Percentiles rank a stretch among this genome's conserved stretches.
phyloP scores from a whole-genome alignment of 345 rosid genomes.

The Zanthoxylum bungeanum region DNA sequence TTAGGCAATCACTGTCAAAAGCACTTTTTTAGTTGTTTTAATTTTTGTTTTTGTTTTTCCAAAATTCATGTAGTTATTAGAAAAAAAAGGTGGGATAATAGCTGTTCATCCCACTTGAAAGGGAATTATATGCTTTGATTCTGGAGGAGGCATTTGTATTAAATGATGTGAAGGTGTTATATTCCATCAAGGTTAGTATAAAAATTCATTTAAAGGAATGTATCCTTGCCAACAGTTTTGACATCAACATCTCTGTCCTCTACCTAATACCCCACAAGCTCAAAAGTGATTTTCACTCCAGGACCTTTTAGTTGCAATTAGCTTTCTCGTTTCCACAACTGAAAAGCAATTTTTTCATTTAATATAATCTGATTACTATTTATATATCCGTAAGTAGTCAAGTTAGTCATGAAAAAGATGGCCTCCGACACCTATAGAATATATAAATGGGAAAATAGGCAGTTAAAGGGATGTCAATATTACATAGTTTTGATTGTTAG shows the following conservation, averaged over 20 bases:
- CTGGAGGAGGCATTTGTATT: conserved; percentile 17
- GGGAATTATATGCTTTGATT: conserved; percentile 8
- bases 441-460: background rate
- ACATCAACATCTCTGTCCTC: conserved; percentile 33
- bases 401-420: background rate
- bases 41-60: background rate
- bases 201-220: conserved; percentile 46
- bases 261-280: conserved; percentile 35
- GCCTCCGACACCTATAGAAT: background rate
- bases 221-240: conserved; percentile 30
- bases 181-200: conserved; percentile 42
- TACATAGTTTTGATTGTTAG: conserved; percentile 17
- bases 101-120: conserved; percentile 16
- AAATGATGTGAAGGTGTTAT: conserved; percentile 36
- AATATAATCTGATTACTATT: background rate
- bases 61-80: conserved; percentile 5
- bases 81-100: background rate
- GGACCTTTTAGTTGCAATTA: conserved; percentile 3
- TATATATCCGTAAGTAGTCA: conserved; percentile 5
- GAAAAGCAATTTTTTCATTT: conserved; percentile 3
- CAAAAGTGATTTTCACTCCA: conserved; percentile 44
- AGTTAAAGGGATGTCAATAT: conserved; percentile 2
- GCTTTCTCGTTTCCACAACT: conserved; percentile 10
- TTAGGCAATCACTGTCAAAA: conserved; percentile 15
- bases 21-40: background rate